Evolutionary conservation across 495 filamentous ascomycete genomes (phyloP), one percentile per base, ranked within the genome.

Genomic region (Penicillium antarcticum): DNA sequence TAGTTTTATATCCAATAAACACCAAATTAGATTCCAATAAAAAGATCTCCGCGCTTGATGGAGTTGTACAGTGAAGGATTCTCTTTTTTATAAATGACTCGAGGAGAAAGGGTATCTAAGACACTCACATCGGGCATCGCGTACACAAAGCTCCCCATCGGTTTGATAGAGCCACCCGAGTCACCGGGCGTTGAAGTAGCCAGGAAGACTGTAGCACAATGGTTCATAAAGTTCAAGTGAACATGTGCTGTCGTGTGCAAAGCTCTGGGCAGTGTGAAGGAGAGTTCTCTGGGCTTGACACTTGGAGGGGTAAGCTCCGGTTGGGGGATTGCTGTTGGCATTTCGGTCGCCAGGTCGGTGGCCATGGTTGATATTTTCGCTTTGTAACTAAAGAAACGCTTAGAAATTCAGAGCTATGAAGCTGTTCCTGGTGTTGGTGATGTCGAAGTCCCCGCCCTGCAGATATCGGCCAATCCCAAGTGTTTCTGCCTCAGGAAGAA

Each of bases 91-190:
- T 23, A 46, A 5, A 35, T 36, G 44, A 9, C 21, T 19, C 23
- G 13, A 44, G 38, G 8, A 3, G 18, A 18, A 39, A 13, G 4
- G 21, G 21, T 6, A 32, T 16, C 2, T 14, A 14, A 23, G 29
- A 33, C 39, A 72, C 80, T 60, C 71, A 96, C 91, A 71, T 95
- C 87, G 21, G 92, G 92, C 66, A 97, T 81, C 17, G 94, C 87
- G 66, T 95, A 96, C 38, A 97, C 87, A 64, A 97, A 94, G 50
- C 88, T 92, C 8, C 74, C 74, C 69, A 78, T 69, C 14, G 72
- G 66, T 52, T 73, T 74, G 17, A 66, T 36, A 2, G 64, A 62
- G 12, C 68, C 69, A 2, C 61, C 58, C 11, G 68, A 70, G 33
- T 84, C 80, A 3, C 87, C 87, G 17, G 81, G 72, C 3, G 80